phyloP scores from a whole-genome alignment of 1,284 basidiomycete genomes.

The Phaffia rhodozyma region DNA sequence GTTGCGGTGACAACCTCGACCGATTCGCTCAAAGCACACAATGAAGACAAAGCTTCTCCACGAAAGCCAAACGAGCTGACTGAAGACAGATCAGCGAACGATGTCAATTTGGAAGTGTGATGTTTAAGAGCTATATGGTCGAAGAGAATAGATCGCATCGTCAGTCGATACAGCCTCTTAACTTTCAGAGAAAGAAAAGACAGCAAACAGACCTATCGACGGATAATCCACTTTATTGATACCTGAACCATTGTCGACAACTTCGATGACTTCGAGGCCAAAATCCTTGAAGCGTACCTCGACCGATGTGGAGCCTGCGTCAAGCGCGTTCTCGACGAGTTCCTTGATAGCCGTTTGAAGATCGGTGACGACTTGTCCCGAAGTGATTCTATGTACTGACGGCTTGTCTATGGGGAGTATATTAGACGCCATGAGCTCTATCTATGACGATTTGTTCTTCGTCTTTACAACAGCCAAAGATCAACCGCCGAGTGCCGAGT shows the following conservation, averaged over 20 bases:
- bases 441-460: too few relatives aligned
- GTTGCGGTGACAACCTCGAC: slow-evolving; percentile 66
- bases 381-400: slow-evolving; percentile 75
- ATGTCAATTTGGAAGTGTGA: slow-evolving; percentile 80
- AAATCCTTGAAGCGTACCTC: slow-evolving; percentile 85
- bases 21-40: slow-evolving; percentile 70
- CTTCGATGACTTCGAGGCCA: slow-evolving; percentile 75
- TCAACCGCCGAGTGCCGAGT: too few relatives aligned
- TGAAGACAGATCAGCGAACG: slow-evolving; percentile 59
- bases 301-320: slow-evolving; percentile 77
- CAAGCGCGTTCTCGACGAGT: slow-evolving; percentile 89
- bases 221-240: slow-evolving; percentile 67
- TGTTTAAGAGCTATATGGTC: slow-evolving; percentile 62
- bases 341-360: slow-evolving; percentile 91
- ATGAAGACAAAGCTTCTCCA: slow-evolving; percentile 85
- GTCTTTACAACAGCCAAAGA: too few relatives aligned
- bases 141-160: background rate
- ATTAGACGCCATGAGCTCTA: too few relatives aligned
- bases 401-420: slow-evolving; percentile 50
- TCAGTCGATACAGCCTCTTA: background rate
- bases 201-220: slow-evolving; percentile 50
- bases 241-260: slow-evolving; percentile 84
- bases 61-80: slow-evolving; percentile 88
- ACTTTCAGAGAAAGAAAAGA: background rate
- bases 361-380: slow-evolving; percentile 89